Evolutionary conservation across 805 yeast genomes (phyloP).

Genomic region (Metschnikowia orientalis): DNA sequence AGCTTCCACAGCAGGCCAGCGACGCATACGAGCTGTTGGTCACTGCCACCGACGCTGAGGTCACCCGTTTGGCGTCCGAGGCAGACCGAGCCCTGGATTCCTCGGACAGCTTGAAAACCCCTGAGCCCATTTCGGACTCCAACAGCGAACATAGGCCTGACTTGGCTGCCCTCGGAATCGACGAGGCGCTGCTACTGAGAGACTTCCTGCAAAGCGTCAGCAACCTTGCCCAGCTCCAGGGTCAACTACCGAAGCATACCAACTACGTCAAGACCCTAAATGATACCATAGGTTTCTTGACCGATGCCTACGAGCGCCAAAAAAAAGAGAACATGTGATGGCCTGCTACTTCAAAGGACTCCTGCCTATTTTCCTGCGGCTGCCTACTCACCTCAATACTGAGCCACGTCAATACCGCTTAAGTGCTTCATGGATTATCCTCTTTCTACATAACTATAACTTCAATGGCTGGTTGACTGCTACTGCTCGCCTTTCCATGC

Average conservation of each 20-base stretch:
- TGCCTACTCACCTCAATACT: background rate
- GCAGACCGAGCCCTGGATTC: constrained; percentile 14
- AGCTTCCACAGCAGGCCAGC: constrained; percentile 43
- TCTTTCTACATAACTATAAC: too few species aligned
- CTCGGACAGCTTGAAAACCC: constrained; percentile 9
- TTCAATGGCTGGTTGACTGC: too few species aligned
- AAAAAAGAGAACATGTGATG: constrained; percentile 5
- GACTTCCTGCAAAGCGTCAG: constrained; percentile 28
- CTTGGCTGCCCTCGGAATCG: constrained; percentile 2
- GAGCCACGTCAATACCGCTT: too few species aligned
- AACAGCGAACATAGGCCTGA: background rate
- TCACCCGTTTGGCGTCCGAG: constrained; percentile 24
- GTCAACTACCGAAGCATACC: constrained; percentile 31
- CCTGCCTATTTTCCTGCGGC: background rate
- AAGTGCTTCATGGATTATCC: too few species aligned
- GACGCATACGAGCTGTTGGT: constrained; percentile 34
- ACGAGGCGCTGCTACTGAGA: constrained; percentile 1
- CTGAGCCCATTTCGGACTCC: constrained; percentile 9
- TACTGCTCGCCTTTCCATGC: too few species aligned
- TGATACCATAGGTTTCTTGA: constrained; percentile 28
- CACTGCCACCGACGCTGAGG: constrained; percentile 27
- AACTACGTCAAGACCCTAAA: constrained; percentile 33
- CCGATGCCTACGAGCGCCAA: constrained; percentile 11
- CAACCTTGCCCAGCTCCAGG: constrained; percentile 32
- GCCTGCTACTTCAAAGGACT: background rate